phyloP scores from a whole-genome alignment of 768 basidiomycete genomes.

The Russula brevipes region DNA sequence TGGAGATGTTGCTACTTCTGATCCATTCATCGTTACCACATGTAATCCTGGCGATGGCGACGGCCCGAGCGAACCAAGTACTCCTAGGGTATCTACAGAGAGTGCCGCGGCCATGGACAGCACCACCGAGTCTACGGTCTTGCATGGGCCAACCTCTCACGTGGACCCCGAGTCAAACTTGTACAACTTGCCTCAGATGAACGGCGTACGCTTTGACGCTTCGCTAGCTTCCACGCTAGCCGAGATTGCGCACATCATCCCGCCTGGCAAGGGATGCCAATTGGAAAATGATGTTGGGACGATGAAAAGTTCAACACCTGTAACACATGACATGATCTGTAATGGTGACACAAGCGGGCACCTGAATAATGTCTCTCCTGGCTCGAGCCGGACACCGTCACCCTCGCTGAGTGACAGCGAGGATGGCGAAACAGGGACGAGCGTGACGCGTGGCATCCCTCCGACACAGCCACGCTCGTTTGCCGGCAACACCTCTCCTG shows the following conservation, averaged over 20 bases:
- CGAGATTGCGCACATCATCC: not conserved
- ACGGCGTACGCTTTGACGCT: not conserved
- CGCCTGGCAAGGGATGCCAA: not conserved
- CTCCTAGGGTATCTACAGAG: not conserved
- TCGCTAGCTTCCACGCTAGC: not conserved
- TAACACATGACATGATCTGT: not conserved
- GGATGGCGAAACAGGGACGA: slow-evolving; percentile 20
- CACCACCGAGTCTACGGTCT: not conserved
- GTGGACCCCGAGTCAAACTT: not conserved
- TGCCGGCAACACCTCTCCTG: not conserved
- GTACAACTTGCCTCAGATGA: not conserved
- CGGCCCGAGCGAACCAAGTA: not conserved
- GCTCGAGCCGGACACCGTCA: slow-evolving; percentile 14
- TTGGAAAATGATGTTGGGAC: not conserved
- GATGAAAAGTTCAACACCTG: slow-evolving; percentile 3
- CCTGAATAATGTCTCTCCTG: slow-evolving; percentile 5
- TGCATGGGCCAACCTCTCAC: not conserved
- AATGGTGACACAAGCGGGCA: slow-evolving; percentile 5
- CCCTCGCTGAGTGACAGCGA: slow-evolving; percentile 15
- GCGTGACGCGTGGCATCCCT: not conserved
- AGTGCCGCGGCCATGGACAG: not conserved
- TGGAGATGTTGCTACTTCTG: not conserved
- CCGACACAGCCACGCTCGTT: slow-evolving; percentile 26
- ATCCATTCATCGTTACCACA: not conserved
- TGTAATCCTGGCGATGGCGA: not conserved